phyloP scores from a whole-genome alignment of 1,284 basidiomycete species.

The Anthracocystis panici-leucophaei region DNA sequence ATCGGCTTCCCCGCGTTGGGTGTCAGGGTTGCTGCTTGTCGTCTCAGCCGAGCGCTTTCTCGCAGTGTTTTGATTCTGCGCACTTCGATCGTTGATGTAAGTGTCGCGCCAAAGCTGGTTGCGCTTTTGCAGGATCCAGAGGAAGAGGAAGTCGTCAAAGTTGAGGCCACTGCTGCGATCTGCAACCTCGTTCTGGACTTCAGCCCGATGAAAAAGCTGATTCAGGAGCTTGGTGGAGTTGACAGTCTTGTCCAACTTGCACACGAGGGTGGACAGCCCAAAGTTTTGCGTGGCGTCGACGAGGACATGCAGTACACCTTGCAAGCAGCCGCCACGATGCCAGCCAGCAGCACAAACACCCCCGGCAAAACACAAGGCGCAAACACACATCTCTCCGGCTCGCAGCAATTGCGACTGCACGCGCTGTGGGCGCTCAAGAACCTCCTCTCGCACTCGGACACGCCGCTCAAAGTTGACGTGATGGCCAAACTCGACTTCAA shows the following conservation, averaged over 20 bases:
- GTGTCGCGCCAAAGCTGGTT: conserved; percentile 56
- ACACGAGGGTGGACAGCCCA: conserved; percentile 13
- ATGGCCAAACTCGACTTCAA: conserved; percentile 44
- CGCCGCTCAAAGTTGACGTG: conserved; percentile 43
- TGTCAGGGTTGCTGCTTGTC: conserved; percentile 61
- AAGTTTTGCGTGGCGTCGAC: neutral
- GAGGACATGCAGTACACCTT: conserved; percentile 28
- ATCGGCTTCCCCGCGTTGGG: conserved; percentile 55
- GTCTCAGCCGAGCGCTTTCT: conserved; percentile 57
- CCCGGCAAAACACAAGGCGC: neutral
- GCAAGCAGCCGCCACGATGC: conserved; percentile 24
- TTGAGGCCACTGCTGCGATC: conserved; percentile 58
- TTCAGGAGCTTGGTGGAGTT: conserved; percentile 56
- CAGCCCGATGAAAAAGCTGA: conserved; percentile 62
- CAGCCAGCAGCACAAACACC: neutral
- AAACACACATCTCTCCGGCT: conserved; percentile 17
- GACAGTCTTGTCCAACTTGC: conserved; percentile 48
- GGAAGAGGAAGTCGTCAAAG: conserved; percentile 51
- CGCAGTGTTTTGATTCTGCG: conserved; percentile 62
- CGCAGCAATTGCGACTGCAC: conserved; percentile 50
- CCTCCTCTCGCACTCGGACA: conserved; percentile 52
- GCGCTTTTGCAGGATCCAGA: conserved; percentile 49
- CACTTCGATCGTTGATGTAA: conserved; percentile 63
- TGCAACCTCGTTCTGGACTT: conserved; percentile 66
- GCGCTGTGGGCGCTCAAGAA: conserved; percentile 68